Base-by-base conservation (phyloP, 1,284 basidiomycete genomes). In the Phellopilus nigrolimitatus region DNA sequence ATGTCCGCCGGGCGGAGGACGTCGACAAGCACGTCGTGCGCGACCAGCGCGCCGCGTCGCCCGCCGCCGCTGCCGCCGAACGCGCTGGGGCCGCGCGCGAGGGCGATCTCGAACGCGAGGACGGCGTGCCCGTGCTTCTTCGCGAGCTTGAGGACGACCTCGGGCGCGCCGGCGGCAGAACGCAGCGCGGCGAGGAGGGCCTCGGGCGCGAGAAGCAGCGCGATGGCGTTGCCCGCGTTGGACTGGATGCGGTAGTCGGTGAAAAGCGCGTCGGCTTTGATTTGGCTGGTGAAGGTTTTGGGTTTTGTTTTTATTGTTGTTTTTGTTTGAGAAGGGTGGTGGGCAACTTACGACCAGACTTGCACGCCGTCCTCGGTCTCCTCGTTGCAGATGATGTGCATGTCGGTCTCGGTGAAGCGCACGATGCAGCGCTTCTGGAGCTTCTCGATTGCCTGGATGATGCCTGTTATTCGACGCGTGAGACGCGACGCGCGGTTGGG, bases 271-370 rank as follows among this genome's bases (percentile, higher is more conserved):
- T 80, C 74, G 15, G 69, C 64, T 60, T 68, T 69, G 30, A 72
- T 66, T 54, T 67, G 66, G 1, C 67, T 71, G 38, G 93, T 33
- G 33, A n/a, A 4, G 24, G 3, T 19, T 6, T 9, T n/a, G 12
- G 71, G 36, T 27, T 13, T 10, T 33, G 22, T 3, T 47, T 19
- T 2, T 4, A 9, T 13, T 13, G n/a, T 44, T 12, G 19, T 56
- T 88, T 91, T 61, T 88, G 82, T 10, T 85, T 17, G n/a, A 24
- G 10, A 36, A 12, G 21, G 28, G 28, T 76, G 51, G 91, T 82
- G 47, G 80, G 88, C 21, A 17, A 80, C 90, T 66, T 61, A 94
- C 91, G 90, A 91, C 91, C 92, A 95, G 42, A 94, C 88, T 65
- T 94, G 90, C 5, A 92, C 85, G 2, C 91, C 90, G 5, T 89